Evolutionary conservation across 176 grass and related monocot species (phyloP).

Genomic region (Bothriochloa decipiens): DNA sequence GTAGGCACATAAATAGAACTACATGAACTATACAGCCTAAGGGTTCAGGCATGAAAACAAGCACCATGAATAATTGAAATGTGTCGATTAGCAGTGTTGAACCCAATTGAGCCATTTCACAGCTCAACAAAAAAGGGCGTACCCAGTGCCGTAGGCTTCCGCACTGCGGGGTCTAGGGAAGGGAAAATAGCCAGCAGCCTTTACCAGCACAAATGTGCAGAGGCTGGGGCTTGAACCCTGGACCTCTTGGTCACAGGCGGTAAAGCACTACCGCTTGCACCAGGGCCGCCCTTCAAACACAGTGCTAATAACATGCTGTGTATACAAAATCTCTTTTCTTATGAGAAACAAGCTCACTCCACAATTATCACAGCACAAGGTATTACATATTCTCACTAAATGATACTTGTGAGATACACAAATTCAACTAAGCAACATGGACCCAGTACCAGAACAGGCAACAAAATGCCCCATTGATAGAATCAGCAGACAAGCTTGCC

Average conservation of each 20-base stretch:
- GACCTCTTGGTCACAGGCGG: too few relatives aligned
- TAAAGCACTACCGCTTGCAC: too few relatives aligned
- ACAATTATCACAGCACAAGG: not conserved
- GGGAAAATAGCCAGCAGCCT: too few relatives aligned
- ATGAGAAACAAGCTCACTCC: conserved; percentile 14
- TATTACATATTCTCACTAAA: conserved; percentile 1
- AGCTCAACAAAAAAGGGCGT: not conserved
- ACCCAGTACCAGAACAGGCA: not conserved
- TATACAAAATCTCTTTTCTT: not conserved
- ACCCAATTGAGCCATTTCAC: not conserved
- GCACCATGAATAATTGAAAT: conserved; percentile 3
- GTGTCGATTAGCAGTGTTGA: not conserved
- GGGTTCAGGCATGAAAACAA: conserved; percentile 1
- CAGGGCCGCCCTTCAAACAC: too few relatives aligned
- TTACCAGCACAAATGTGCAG: too few relatives aligned
- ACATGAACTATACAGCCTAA: not conserved
- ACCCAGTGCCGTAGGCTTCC: too few relatives aligned
- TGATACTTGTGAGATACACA: not conserved
- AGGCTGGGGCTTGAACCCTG: too few relatives aligned
- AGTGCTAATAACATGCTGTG: not conserved
- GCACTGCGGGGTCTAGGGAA: too few relatives aligned
- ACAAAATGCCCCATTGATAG: not conserved
- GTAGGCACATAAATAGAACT: conserved; percentile 15
- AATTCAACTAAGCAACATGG: conserved; percentile 14
- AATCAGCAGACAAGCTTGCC: not conserved